Percentiles rank a stretch among this genome's conserved stretches.
Evolutionary conservation across 768 basidiomycete genomes (phyloP).

Genomic region (Paxillus rubicundulus): DNA sequence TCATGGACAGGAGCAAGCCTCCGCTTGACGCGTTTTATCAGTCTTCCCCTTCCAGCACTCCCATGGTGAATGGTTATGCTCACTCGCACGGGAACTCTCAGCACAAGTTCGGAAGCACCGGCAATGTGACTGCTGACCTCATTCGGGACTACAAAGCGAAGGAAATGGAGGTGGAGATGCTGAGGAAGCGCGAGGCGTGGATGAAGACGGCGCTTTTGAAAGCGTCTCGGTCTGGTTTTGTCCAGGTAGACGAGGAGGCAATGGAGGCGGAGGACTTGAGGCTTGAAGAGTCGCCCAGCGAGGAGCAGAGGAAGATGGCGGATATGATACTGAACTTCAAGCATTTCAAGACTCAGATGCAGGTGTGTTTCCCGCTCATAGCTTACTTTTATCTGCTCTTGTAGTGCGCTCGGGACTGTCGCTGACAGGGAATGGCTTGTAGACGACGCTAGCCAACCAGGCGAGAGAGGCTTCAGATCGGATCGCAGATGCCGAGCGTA

Average conservation of each 20-base stretch:
- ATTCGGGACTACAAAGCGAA: slow-evolving; percentile 78
- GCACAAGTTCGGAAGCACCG: slow-evolving; percentile 50
- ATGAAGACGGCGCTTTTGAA: slow-evolving; percentile 76
- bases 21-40: slow-evolving; percentile 63
- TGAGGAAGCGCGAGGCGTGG: slow-evolving; percentile 80
- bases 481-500: slow-evolving; percentile 74
- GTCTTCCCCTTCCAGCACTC: slow-evolving; percentile 38
- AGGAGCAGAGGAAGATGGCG: slow-evolving; percentile 51
- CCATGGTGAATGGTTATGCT: slow-evolving; percentile 48
- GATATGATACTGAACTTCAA: slow-evolving; percentile 83
- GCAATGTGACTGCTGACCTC: slow-evolving; percentile 72
- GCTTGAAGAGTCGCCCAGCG: slow-evolving; percentile 31
- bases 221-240: slow-evolving; percentile 77
- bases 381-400: not conserved
- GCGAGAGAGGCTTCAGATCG: slow-evolving; percentile 75
- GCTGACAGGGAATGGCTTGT: slow-evolving; percentile 12
- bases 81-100: slow-evolving; percentile 39
- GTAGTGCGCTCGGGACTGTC: not conserved
- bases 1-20: slow-evolving; percentile 51
- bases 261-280: slow-evolving; percentile 35
- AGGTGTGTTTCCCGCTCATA: slow-evolving; percentile 51
- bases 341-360: slow-evolving; percentile 81
- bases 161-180: slow-evolving; percentile 74
- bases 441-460: slow-evolving; percentile 76
- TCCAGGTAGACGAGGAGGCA: slow-evolving; percentile 56